A percentile compares a stretch with the other conserved stretches of the same genome.
Evolutionary conservation across 306 rosid species (phyloP).

Genomic region (Prunus padus): DNA sequence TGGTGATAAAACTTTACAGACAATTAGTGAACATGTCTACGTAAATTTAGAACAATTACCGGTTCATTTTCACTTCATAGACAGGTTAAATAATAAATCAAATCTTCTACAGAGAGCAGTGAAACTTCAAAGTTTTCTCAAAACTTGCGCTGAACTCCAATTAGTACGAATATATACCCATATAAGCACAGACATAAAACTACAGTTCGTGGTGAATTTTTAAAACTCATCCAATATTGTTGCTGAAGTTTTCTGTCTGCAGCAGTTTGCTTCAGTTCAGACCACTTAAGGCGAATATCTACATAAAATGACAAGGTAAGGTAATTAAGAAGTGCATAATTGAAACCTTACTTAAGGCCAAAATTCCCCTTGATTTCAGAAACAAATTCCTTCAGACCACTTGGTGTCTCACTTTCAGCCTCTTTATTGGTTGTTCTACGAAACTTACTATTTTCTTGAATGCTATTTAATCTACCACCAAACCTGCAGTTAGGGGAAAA

Average conservation of each 20-base stretch:
- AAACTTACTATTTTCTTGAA: conserved; percentile 38
- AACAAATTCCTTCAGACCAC: conserved; percentile 37
- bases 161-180: not conserved
- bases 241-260: not conserved
- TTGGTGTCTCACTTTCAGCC: conserved; percentile 27
- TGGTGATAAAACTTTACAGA: not conserved
- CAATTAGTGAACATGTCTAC: not conserved
- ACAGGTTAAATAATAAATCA: not conserved
- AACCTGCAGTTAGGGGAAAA: conserved; percentile 27
- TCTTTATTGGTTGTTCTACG: conserved; percentile 11
- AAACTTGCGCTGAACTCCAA: not conserved
- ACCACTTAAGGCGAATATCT: not conserved
- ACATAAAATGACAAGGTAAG: not conserved
- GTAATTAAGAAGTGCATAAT: not conserved
- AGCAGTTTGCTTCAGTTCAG: not conserved
- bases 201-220: not conserved
- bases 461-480: conserved; percentile 41
- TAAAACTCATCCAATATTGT: not conserved
- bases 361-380: conserved; percentile 34
- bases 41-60: not conserved
- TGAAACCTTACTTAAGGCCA: conserved; percentile 36
- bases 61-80: not conserved
- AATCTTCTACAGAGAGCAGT: not conserved
- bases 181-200: no score
- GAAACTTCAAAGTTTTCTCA: not conserved